Conservation (phyloP, 148 eudicot species). For the Rhododendron kiyosumense region DNA sequence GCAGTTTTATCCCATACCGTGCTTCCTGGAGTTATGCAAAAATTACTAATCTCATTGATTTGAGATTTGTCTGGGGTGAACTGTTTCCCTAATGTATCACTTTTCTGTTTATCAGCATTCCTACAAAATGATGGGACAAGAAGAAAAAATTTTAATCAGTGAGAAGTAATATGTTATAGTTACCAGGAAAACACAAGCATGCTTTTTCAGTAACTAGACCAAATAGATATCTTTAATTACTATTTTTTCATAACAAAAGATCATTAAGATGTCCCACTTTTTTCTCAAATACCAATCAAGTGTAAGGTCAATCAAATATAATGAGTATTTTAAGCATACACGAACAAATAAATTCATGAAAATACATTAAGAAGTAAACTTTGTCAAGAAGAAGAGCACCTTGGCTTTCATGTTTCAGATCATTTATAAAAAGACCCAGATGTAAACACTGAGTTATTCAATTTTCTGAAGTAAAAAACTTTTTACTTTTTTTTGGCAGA, state of each 20-base stretch:
- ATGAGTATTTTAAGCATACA: background rate
- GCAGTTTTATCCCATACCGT: slow-evolving; percentile 20
- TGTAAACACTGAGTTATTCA: background rate
- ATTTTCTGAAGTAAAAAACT: background rate
- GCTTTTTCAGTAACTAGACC: too few relatives aligned
- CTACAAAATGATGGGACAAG: slow-evolving; percentile 5
- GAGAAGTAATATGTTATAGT: background rate
- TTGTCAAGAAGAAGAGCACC: background rate
- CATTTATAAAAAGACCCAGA: background rate
- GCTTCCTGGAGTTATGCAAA: slow-evolving; percentile 26
- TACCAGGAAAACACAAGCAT: background rate
- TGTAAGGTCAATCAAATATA: background rate
- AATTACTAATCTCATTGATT: slow-evolving; percentile 10
- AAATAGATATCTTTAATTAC: background rate
- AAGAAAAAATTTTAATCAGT: background rate
- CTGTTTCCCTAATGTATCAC: slow-evolving; percentile 9
- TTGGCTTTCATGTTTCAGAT: background rate
- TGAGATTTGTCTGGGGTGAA: slow-evolving; percentile 22
- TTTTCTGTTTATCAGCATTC: slow-evolving; percentile 8
- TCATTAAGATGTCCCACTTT: background rate
- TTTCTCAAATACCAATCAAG: background rate
- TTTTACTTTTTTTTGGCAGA: too few relatives aligned
- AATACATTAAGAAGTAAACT: background rate
- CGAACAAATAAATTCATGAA: background rate
- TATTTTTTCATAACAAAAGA: background rate